Conservation (phyloP, 129 eudicot genomes). For the Flaveria brownii region DNA sequence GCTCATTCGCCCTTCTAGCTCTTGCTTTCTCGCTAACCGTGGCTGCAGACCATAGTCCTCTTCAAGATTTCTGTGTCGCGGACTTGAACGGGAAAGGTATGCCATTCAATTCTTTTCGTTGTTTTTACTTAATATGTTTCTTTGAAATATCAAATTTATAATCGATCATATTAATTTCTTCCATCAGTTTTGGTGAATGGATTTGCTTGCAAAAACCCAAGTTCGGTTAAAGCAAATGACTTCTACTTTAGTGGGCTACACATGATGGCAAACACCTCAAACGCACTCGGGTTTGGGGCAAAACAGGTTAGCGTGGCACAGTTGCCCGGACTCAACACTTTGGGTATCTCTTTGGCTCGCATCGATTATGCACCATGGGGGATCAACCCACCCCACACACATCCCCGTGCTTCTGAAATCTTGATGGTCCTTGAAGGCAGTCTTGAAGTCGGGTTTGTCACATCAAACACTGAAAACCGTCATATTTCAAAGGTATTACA, state of each 20-base stretch:
- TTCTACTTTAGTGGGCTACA: constrained; percentile 39
- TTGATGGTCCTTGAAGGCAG: constrained; percentile 38
- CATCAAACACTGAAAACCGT: constrained; percentile 36
- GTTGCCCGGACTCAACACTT: constrained; percentile 43
- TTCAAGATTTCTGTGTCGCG: constrained; percentile 50
- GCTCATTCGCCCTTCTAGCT: constrained; percentile 11
- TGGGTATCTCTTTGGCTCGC: constrained; percentile 40
- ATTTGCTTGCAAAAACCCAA: constrained; percentile 36
- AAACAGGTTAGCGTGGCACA: constrained; percentile 32
- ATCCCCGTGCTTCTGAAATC: constrained; percentile 42
- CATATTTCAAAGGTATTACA: constrained; percentile 24
- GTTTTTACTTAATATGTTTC: neutral
- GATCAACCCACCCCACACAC: constrained; percentile 40
- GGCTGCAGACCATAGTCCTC: constrained; percentile 38
- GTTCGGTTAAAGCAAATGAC: constrained; percentile 29
- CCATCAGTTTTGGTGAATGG: constrained; percentile 37
- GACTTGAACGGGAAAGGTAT: constrained; percentile 31
- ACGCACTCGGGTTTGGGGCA: constrained; percentile 21
- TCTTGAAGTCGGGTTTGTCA: constrained; percentile 43
- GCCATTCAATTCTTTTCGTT: too few species aligned
- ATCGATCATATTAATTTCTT: neutral
- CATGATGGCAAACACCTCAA: constrained; percentile 37
- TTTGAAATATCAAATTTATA: neutral
- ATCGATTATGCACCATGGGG: constrained; percentile 41
- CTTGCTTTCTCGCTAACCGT: constrained; percentile 24